Conservation (phyloP, 2,329 filamentous ascomycete species). For the Monosporascus cannonballus region DNA sequence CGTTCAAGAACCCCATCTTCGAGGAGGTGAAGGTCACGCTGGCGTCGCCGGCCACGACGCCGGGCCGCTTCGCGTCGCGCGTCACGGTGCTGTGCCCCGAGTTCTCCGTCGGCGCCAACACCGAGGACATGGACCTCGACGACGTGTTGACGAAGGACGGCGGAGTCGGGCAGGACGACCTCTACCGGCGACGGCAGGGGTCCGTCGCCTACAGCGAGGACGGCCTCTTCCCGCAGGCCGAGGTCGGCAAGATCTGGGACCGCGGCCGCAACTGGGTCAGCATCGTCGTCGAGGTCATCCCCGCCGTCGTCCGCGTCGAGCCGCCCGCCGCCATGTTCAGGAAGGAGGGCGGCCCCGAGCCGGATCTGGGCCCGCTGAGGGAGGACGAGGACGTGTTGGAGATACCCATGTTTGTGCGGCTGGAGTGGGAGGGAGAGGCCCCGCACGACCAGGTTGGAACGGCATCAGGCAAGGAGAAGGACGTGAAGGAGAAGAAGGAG, state of each 20-base stretch:
- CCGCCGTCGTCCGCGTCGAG: slow-evolving; percentile 46
- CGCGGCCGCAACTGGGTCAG: slow-evolving; percentile 90
- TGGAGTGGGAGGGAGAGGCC: slow-evolving; percentile 78
- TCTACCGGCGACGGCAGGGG: slow-evolving; percentile 26
- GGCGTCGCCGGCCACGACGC: slow-evolving; percentile 74
- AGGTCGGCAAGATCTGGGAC: slow-evolving; percentile 96
- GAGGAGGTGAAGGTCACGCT: slow-evolving; percentile 83
- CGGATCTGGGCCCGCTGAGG: slow-evolving; percentile 41
- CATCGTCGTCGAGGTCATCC: slow-evolving; percentile 84
- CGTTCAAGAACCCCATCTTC: slow-evolving; percentile 90
- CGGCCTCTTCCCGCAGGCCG: slow-evolving; percentile 51
- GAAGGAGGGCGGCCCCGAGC: slow-evolving; percentile 28
- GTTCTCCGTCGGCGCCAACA: slow-evolving; percentile 91
- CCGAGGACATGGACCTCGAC: slow-evolving; percentile 77
- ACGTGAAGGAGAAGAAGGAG: slow-evolving; percentile 72
- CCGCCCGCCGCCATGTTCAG: slow-evolving; percentile 21
- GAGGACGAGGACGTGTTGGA: slow-evolving; percentile 66
- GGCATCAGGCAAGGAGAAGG: slow-evolving; percentile 46
- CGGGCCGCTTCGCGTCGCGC: slow-evolving; percentile 67
- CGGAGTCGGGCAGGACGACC: slow-evolving; percentile 1
- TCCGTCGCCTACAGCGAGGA: slow-evolving; percentile 27
- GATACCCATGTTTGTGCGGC: slow-evolving; percentile 87
- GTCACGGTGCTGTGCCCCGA: slow-evolving; percentile 92
- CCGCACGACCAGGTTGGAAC: slow-evolving; percentile 58
- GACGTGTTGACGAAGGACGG: slow-evolving; percentile 66